These are phyloP conservation scores for Pseudogymnoascus sp. DNA, from an alignment of 2,329 filamentous ascomycete species.

Conservation along the genomic window DNA sequence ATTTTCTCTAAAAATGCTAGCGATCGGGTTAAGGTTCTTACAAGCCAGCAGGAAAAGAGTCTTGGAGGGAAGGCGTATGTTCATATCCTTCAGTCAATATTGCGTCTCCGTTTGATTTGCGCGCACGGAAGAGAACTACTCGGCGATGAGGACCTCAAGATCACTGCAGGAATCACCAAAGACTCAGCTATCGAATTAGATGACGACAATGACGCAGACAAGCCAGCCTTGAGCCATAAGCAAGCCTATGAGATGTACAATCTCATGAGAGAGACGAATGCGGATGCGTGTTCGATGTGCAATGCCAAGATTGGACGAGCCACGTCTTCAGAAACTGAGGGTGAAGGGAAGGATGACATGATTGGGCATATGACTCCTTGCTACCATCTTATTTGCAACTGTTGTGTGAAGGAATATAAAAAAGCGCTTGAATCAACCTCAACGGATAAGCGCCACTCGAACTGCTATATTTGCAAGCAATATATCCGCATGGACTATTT, in stretches of 20 bases:
- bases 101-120: slow-evolving; percentile 80
- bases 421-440: slow-evolving; percentile 39
- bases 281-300: slow-evolving; percentile 65
- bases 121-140: slow-evolving; percentile 91
- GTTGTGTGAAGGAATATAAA: slow-evolving; percentile 57
- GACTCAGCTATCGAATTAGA: slow-evolving; percentile 85
- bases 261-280: slow-evolving; percentile 73
- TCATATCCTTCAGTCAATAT: slow-evolving; percentile 83
- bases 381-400: slow-evolving; percentile 73
- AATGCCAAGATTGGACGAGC: slow-evolving; percentile 52
- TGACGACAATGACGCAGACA: slow-evolving; percentile 50
- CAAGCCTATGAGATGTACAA: slow-evolving; percentile 81
- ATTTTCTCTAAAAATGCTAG: slow-evolving; percentile 75
- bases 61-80: slow-evolving; percentile 84
- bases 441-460: slow-evolving; percentile 33
- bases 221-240: slow-evolving; percentile 51
- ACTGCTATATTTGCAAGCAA: slow-evolving; percentile 61
- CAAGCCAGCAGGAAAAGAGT: slow-evolving; percentile 52
- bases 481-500: slow-evolving; percentile 57
- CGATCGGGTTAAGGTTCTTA: slow-evolving; percentile 69
- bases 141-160: slow-evolving; percentile 69
- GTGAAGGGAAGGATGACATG: slow-evolving; percentile 48
- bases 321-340: slow-evolving; percentile 49
- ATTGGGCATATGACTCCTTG: slow-evolving; percentile 78
- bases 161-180: slow-evolving; percentile 71